Percentiles rank a stretch among this genome's conserved stretches.
Conservation (phyloP, 495 filamentous ascomycete species). For the Astrothelium macrocarpum region DNA sequence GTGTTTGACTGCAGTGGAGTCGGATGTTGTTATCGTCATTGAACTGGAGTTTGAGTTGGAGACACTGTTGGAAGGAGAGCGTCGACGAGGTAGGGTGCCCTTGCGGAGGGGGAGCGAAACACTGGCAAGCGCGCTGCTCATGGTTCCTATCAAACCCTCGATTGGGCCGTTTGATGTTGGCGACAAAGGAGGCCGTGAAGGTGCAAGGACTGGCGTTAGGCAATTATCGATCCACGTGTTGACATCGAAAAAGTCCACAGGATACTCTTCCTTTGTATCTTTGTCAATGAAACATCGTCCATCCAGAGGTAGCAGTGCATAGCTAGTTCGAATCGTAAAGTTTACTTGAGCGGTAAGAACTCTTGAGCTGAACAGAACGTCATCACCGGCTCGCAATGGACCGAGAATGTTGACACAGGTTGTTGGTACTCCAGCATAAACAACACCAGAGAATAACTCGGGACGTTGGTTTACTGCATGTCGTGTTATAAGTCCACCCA, state of each 20-base stretch:
- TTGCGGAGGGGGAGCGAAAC: constrained; percentile 23
- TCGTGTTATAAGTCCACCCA: constrained; percentile 81
- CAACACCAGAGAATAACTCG: constrained; percentile 75
- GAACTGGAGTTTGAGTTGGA: neutral
- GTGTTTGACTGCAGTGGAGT: constrained; percentile 12
- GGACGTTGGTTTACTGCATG: constrained; percentile 84
- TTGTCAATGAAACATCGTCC: constrained; percentile 85
- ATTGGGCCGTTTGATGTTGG: constrained; percentile 13
- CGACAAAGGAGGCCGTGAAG: constrained; percentile 41
- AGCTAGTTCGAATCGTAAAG: constrained; percentile 83
- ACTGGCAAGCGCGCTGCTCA: constrained; percentile 29
- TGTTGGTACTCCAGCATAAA: constrained; percentile 79
- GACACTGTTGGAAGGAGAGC: constrained; percentile 1
- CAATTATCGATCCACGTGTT: constrained; percentile 71
- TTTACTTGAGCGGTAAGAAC: constrained; percentile 91
- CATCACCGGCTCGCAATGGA: constrained; percentile 80
- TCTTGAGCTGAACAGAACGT: constrained; percentile 79
- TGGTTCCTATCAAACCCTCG: constrained; percentile 18
- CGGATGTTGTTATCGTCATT: neutral
- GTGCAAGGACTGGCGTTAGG: constrained; percentile 65
- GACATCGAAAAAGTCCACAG: constrained; percentile 73
- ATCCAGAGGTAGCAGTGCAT: constrained; percentile 75
- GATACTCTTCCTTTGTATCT: constrained; percentile 68
- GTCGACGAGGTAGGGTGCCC: constrained; percentile 16
- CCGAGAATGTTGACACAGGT: constrained; percentile 87